Percentiles rank a stretch among this genome's conserved stretches.
These are phyloP conservation scores for Volutella citrinella DNA, from an alignment of 2,329 filamentous ascomycete genomes.

Conservation along the genomic window DNA sequence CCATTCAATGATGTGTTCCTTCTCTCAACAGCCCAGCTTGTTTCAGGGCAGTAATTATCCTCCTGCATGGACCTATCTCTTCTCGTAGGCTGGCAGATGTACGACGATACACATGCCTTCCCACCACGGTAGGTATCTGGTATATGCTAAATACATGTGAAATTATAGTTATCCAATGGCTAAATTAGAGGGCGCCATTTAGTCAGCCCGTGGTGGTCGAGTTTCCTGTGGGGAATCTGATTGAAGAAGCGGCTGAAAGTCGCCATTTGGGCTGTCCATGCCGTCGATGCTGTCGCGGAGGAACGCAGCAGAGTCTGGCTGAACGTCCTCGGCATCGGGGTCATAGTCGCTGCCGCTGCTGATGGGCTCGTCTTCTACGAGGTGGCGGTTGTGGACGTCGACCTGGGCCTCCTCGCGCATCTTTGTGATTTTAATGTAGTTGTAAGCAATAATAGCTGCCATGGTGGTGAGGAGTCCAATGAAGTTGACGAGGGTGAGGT, in stretches of 20 bases:
- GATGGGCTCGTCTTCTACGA: conserved; percentile 29
- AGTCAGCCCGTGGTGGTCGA: conserved; percentile 12
- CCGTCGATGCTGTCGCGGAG: conserved; percentile 40
- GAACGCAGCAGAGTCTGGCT: conserved; percentile 45
- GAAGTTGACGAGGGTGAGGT: conserved; percentile 82
- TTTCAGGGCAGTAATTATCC: too few relatives aligned
- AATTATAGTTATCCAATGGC: too few relatives aligned
- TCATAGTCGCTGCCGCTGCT: conserved; percentile 40
- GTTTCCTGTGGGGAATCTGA: conserved; percentile 12
- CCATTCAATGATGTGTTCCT: neutral
- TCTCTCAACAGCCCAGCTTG: too few relatives aligned
- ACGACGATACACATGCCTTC: too few relatives aligned
- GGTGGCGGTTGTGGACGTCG: conserved; percentile 44
- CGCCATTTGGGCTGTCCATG: conserved; percentile 40
- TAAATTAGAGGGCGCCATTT: too few relatives aligned
- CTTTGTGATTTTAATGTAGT: conserved; percentile 87
- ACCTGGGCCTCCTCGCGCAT: conserved; percentile 76
- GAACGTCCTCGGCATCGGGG: conserved; percentile 36
- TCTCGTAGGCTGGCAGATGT: too few relatives aligned
- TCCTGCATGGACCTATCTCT: too few relatives aligned
- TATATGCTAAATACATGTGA: too few relatives aligned
- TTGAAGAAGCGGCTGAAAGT: conserved; percentile 35
- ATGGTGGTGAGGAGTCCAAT: conserved; percentile 87
- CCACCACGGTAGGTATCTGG: too few relatives aligned
- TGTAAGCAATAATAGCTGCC: conserved; percentile 81